Conservation (phyloP, 2,329 filamentous ascomycete species). For the Emergomyces africanus region DNA sequence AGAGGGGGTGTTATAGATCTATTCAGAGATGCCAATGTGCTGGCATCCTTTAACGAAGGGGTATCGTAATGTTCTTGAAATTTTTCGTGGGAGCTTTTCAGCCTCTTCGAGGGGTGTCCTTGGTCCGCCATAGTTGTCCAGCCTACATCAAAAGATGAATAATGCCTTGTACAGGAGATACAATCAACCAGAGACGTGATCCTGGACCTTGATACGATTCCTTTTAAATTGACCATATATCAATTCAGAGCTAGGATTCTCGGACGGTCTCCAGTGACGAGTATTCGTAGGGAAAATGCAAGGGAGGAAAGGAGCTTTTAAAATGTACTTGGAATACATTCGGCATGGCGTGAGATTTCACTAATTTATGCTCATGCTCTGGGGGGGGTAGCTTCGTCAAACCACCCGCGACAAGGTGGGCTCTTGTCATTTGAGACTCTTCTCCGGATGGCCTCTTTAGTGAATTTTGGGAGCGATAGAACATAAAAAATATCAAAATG, state of each 20-base stretch:
- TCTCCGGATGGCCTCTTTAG: not conserved
- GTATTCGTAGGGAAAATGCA: not conserved
- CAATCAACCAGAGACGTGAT: not conserved
- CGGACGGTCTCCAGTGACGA: not conserved
- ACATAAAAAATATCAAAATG: not conserved
- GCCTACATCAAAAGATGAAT: not conserved
- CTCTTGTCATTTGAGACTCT: not conserved
- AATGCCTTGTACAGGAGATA: not conserved
- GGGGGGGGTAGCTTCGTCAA: not conserved
- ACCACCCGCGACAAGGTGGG: too few species aligned
- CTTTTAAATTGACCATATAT: not conserved
- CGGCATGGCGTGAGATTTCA: not conserved
- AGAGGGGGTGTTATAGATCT: conserved; percentile 20
- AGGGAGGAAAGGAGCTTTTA: not conserved
- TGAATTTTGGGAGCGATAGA: not conserved
- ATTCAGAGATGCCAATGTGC: conserved; percentile 16
- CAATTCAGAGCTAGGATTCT: not conserved
- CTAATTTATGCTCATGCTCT: not conserved
- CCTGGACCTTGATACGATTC: not conserved
- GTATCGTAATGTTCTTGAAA: not conserved
- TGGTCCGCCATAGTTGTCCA: not conserved
- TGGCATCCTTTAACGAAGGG: not conserved
- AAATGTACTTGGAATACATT: not conserved
- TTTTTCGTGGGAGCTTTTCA: conserved; percentile 6
- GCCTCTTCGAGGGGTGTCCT: conserved; percentile 7